Conservation (phyloP, 768 basidiomycete species). For the Clathrus columnatus region DNA sequence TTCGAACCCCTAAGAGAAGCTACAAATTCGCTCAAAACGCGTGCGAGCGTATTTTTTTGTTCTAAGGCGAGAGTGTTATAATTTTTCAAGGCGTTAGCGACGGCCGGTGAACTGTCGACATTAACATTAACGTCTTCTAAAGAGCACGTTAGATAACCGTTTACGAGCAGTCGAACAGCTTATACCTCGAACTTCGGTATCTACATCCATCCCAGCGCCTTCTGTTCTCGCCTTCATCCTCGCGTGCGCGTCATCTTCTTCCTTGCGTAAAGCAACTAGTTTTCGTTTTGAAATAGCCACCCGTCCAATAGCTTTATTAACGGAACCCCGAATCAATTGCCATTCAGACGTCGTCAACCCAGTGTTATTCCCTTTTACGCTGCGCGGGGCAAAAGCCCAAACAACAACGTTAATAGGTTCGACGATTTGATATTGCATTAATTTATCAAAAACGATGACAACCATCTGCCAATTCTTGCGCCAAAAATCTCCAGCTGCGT, state of each 20-base stretch:
- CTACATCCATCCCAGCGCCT: constrained; percentile 55
- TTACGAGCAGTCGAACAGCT: constrained; percentile 14
- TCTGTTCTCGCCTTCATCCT: constrained; percentile 50
- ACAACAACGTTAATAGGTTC: constrained; percentile 86
- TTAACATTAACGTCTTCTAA: constrained; percentile 40
- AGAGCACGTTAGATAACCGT: no score
- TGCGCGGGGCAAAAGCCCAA: constrained; percentile 62
- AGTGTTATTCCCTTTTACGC: constrained; percentile 24
- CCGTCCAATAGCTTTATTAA: constrained; percentile 88
- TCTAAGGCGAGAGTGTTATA: constrained; percentile 66
- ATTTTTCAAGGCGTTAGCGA: constrained; percentile 67
- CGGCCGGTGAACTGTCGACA: constrained; percentile 51
- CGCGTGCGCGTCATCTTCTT: constrained; percentile 81
- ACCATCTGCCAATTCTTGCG: constrained; percentile 77
- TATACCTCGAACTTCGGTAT: constrained; percentile 62
- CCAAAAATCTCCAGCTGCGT: constrained; percentile 74
- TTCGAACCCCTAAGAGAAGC: constrained; percentile 47
- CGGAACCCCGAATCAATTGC: constrained; percentile 71
- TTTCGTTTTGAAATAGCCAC: constrained; percentile 71
- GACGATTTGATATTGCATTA: constrained; percentile 97
- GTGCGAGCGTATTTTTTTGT: constrained; percentile 63
- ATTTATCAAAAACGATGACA: constrained; percentile 89
- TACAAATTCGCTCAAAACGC: constrained; percentile 72
- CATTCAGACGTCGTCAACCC: constrained; percentile 53
- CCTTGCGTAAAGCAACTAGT: constrained; percentile 68